These are phyloP conservation scores for Powellomyces hirtus DNA, from an alignment of 192 early-diverging fungal genomes.

Conservation along the genomic window DNA sequence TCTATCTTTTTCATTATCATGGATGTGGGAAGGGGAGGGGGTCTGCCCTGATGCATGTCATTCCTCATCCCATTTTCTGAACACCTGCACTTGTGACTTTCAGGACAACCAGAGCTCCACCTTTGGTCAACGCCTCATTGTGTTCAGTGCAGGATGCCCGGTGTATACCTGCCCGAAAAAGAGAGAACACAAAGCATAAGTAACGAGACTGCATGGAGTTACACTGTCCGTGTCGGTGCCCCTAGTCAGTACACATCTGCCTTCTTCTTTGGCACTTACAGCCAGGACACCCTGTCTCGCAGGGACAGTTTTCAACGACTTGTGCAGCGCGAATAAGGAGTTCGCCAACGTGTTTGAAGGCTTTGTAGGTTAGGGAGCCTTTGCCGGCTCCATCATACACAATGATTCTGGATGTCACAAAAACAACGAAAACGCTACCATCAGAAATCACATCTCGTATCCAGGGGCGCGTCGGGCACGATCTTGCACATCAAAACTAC, in stretches of 20 bases:
- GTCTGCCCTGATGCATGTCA: no score
- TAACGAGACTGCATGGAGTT: background rate
- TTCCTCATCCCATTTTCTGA: no score
- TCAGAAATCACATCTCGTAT: no score
- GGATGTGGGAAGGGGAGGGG: no score
- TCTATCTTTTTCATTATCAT: no score
- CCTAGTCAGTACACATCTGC: no score
- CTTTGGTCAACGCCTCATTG: constrained; percentile 46
- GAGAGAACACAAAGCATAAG: background rate
- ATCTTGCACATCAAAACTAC: background rate
- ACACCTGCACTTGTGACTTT: background rate
- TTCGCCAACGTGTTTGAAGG: constrained; percentile 36
- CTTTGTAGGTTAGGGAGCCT: constrained; percentile 15
- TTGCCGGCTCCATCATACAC: constrained; percentile 37
- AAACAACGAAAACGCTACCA: no score
- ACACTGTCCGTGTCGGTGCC: no score
- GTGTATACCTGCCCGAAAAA: constrained; percentile 31
- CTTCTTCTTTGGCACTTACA: no score
- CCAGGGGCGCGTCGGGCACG: background rate
- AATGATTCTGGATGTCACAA: constrained; percentile 39
- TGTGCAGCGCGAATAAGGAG: constrained; percentile 33
- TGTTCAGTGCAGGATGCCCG: constrained; percentile 39
- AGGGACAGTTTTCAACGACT: constrained; percentile 42
- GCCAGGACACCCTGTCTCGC: constrained; percentile 47
- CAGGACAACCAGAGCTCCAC: constrained; percentile 46